phyloP scores from a whole-genome alignment of 352 stramenopile genomes.

The Phytophthora vignae region DNA sequence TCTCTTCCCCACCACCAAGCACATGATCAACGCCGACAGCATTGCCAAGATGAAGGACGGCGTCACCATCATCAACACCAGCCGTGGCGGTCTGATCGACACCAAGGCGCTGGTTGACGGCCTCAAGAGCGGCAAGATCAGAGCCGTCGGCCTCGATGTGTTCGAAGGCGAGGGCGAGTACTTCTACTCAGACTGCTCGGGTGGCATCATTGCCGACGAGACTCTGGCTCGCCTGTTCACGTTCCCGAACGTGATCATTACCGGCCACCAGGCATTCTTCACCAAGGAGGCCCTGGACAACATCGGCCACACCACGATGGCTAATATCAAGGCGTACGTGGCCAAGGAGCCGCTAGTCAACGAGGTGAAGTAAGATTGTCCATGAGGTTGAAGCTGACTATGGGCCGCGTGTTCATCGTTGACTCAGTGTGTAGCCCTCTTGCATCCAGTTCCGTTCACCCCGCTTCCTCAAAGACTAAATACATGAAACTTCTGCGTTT shows the following conservation, averaged over 20 bases:
- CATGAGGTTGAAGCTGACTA: slow-evolving; percentile 6
- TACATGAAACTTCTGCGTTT: slow-evolving; percentile 16
- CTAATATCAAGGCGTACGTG: slow-evolving; percentile 69
- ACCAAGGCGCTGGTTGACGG: slow-evolving; percentile 80
- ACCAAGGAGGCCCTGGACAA: slow-evolving; percentile 70
- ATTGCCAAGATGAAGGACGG: slow-evolving; percentile 89
- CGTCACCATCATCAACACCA: slow-evolving; percentile 92
- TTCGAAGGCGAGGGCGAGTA: slow-evolving; percentile 81
- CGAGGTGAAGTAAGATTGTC: slow-evolving; percentile 52
- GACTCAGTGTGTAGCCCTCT: slow-evolving; percentile 12
- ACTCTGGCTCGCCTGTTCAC: slow-evolving; percentile 75
- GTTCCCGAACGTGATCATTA: slow-evolving; percentile 84
- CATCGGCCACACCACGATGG: slow-evolving; percentile 72
- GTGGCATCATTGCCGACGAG: slow-evolving; percentile 66
- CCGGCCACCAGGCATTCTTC: slow-evolving; percentile 81
- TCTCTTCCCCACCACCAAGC: slow-evolving; percentile 80
- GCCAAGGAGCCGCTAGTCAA: slow-evolving; percentile 54
- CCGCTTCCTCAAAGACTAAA: slow-evolving; percentile 1
- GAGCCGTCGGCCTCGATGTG: slow-evolving; percentile 83
- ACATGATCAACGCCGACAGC: slow-evolving; percentile 85
- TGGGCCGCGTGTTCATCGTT: background rate
- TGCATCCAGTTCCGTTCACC: slow-evolving; percentile 8
- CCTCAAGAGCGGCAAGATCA: slow-evolving; percentile 83
- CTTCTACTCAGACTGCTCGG: slow-evolving; percentile 80
- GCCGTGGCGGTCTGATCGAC: slow-evolving; percentile 89